These are phyloP conservation scores for Pouteria campechiana DNA, from an alignment of 179 eudicot genomes.

Conservation along the genomic window DNA sequence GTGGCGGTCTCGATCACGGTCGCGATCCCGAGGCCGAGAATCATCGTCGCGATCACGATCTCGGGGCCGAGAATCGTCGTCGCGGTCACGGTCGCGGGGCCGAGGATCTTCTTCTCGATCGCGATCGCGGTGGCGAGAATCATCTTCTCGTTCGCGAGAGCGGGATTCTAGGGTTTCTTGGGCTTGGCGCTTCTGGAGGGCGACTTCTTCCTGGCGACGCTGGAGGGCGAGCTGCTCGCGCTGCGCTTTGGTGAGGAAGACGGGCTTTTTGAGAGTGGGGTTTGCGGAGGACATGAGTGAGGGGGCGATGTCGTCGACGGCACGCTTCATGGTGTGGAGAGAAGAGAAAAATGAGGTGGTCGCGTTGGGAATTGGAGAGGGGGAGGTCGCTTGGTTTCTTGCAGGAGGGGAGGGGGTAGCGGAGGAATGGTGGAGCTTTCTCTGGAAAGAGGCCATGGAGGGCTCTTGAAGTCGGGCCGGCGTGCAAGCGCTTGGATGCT, in stretches of 20 bases:
- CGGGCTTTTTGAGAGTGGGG: conserved; percentile 33
- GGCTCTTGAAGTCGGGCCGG: no score
- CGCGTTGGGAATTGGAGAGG: no score
- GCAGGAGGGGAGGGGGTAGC: no score
- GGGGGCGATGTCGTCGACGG: no score
- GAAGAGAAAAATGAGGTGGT: no score
- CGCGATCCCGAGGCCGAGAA: conserved; percentile 5
- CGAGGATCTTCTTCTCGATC: conserved; percentile 11
- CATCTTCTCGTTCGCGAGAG: conserved; percentile 8
- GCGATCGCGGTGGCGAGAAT: conserved; percentile 14
- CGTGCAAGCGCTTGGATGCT: no score
- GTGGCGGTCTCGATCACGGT: conserved; percentile 21
- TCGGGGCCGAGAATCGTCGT: conserved; percentile 3
- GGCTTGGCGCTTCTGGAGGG: conserved; percentile 36
- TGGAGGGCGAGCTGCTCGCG: conserved; percentile 61
- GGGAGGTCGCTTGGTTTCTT: no score
- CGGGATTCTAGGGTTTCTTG: conserved; percentile 22
- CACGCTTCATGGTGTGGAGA: no score
- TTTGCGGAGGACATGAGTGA: conserved; percentile 3
- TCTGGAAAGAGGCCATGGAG: no score
- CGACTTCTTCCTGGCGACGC: conserved; percentile 38
- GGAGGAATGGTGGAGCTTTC: no score
- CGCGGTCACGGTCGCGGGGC: conserved; percentile 11
- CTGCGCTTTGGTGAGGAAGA: conserved; percentile 61
- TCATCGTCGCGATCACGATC: neutral